Evolutionary conservation across 768 basidiomycete genomes (phyloP).

Genomic region (Coprinellus micaceus): DNA sequence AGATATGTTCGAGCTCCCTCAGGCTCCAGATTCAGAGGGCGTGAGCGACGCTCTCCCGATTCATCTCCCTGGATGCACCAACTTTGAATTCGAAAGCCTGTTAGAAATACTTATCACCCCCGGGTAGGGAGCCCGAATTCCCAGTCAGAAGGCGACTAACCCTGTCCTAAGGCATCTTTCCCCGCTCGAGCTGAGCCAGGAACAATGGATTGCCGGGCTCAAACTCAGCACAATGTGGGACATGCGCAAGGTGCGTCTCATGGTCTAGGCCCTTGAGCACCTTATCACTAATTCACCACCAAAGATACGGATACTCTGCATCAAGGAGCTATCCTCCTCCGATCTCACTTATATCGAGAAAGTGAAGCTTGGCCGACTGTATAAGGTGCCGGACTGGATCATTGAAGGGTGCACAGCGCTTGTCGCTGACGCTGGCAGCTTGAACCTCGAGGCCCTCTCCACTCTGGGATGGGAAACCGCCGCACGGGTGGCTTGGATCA

Average conservation of each 20-base stretch:
- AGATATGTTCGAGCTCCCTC: slow-evolving; percentile 1
- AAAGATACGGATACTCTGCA: not conserved
- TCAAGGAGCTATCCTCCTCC: not conserved
- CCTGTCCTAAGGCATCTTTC: not conserved
- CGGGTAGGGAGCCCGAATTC: not conserved
- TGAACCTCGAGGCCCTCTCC: not conserved
- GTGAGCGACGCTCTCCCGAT: not conserved
- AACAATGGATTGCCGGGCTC: not conserved
- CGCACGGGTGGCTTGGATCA: not conserved
- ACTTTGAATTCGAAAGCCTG: not conserved
- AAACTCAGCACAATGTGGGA: not conserved
- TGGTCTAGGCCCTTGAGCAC: not conserved
- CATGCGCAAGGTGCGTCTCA: not conserved
- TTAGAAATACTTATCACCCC: not conserved
- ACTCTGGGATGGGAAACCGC: not conserved
- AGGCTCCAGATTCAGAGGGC: not conserved
- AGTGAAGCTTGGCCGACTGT: not conserved
- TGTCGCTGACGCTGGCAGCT: not conserved
- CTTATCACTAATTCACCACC: not conserved
- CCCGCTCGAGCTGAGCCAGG: not conserved
- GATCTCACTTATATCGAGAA: not conserved
- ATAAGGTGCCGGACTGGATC: not conserved
- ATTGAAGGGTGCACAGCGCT: not conserved
- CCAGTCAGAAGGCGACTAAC: not conserved
- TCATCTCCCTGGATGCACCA: not conserved